Evolutionary conservation across 257 asterid genomes (phyloP), one percentile per base, ranked within the genome.

Genomic region (Lycium barbarum): DNA sequence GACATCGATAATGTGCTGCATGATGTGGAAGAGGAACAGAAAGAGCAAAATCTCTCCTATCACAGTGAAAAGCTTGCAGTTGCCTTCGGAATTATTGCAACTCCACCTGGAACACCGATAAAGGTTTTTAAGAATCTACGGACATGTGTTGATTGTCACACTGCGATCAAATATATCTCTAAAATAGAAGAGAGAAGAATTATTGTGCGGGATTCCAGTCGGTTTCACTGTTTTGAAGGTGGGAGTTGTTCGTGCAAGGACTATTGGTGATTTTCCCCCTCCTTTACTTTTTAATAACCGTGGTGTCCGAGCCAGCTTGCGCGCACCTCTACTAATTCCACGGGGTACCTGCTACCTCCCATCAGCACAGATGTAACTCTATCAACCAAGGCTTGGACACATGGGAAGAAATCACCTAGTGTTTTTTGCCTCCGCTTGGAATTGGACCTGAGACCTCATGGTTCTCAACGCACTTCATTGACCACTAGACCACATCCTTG

Each of bases 21-120:
- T 58, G 98, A 94, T 87, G 97, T 94, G 80, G 98, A 93, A 81
- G 97, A 93, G 84, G 97, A 91, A 88, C 97, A 93, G 86, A 92
- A 93, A 58, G 98, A 93, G 90, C 86, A 93, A 79, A 91, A 78
- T 73, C 87, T 92, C 47, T 88, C 83, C 1, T 92, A 89, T 84
- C 97, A 92, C 84, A 94, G 97, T 47, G 98, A 94, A 84, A 94
- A 93, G 83, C 93, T 94, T 12, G 98, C 97, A 5, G 97, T 93
- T 79, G 97, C 95, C 0, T 93, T 90, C 45, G 98, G 95, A 26
- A 89, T 94, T 67, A 88, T 94, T 47, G 85, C 93, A 66, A 91
- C 92, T 9, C 91, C 90, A 0, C 83, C 88, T 0, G 94, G 94
- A 13, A 90, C 92, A 35, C 85, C 88, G n/a, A 38, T 94, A 47